Evolutionary conservation across 148 eudicot species (phyloP).

Genomic region (Salicornia ramosissima): DNA sequence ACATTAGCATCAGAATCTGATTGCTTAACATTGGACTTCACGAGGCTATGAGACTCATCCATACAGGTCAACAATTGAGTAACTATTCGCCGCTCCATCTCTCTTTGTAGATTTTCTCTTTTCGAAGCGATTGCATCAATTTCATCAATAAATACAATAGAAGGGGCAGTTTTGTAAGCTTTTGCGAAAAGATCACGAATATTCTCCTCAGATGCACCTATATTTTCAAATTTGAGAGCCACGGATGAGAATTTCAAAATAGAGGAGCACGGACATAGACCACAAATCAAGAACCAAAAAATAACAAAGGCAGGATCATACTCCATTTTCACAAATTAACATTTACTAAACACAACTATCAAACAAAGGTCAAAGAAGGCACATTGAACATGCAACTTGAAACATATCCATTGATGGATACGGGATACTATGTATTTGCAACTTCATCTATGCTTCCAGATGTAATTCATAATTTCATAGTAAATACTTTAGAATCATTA

Average conservation of each 20-base stretch:
- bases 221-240: not conserved
- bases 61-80: slow-evolving; percentile 90
- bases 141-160: slow-evolving; percentile 95
- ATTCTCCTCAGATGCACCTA: slow-evolving; percentile 88
- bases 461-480: no score
- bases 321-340: slow-evolving; percentile 15
- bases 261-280: slow-evolving; percentile 18
- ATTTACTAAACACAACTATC: no score
- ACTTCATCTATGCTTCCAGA: no score
- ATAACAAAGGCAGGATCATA: slow-evolving; percentile 37
- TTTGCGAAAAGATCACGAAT: slow-evolving; percentile 76
- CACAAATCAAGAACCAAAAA: no score
- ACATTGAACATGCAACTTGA: no score
- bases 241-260: not conserved
- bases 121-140: slow-evolving; percentile 96
- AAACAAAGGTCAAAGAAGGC: no score
- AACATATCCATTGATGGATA: no score
- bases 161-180: slow-evolving; percentile 84
- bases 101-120: slow-evolving; percentile 80
- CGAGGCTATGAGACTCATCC: slow-evolving; percentile 62
- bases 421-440: no score
- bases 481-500: no score
- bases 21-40: slow-evolving; percentile 20
- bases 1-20: slow-evolving; percentile 27
- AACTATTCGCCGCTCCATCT: slow-evolving; percentile 86